These are phyloP conservation scores for Acanthamoeba comandoni DNA, from an alignment of 208 protist genomes.

Conservation along the genomic window DNA sequence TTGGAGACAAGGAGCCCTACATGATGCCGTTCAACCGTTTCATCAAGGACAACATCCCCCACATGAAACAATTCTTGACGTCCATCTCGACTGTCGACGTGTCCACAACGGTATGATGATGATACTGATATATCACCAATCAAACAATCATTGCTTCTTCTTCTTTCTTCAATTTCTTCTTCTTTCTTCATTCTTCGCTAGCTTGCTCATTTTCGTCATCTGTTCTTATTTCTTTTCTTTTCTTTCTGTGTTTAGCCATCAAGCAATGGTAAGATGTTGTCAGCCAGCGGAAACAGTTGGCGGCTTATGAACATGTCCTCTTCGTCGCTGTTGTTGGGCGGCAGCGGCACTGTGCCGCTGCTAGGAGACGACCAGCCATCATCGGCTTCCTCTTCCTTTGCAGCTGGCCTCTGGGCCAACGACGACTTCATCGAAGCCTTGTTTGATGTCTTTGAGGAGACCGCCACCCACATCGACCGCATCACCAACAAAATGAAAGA, in stretches of 20 bases:
- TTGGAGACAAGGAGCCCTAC: slow-evolving; percentile 53
- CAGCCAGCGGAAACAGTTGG: no score
- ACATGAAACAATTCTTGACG: slow-evolving; percentile 13
- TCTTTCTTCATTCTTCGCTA: background rate
- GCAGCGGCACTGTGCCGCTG: background rate
- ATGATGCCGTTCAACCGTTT: slow-evolving; percentile 60
- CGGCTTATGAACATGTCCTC: background rate
- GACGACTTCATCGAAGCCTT: slow-evolving; percentile 9
- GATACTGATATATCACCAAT: background rate
- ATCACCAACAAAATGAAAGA: no score
- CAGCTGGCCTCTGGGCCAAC: background rate
- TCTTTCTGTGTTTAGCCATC: no score
- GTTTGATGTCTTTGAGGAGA: slow-evolving; percentile 23
- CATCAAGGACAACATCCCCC: slow-evolving; percentile 4
- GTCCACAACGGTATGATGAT: background rate
- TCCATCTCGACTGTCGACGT: background rate
- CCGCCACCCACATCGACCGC: no score
- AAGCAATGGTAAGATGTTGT: no score
- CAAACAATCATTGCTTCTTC: background rate
- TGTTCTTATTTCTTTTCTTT: background rate
- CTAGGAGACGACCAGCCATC: background rate
- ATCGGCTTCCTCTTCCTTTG: background rate
- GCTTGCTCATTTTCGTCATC: background rate
- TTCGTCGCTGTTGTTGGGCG: background rate
- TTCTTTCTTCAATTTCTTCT: background rate